Evolutionary conservation across 1,284 basidiomycete genomes (phyloP), one percentile per base, ranked within the genome.

Genomic region (Pseudozyma sp.): DNA sequence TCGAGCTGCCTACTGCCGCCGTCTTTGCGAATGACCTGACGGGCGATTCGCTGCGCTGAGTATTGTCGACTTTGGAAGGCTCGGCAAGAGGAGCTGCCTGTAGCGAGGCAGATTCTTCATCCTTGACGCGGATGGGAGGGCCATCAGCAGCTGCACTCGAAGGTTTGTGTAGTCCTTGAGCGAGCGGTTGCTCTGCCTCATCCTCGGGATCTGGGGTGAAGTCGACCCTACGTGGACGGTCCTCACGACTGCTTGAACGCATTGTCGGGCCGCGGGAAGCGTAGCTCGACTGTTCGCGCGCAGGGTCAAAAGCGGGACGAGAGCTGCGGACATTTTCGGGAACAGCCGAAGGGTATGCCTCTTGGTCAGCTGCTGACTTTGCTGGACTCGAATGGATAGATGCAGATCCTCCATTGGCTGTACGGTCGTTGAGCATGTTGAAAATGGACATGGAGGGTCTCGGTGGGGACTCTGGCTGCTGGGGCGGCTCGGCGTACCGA

Each of bases 391-490:
- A 61, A 25, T 66, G 66, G 16, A 62, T 18, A 0, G 72, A 70
- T 2, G 21, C 55, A 13, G 58, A 43, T 16, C 52, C 50, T 6
- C 60, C 69, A 42, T 71, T 71, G n/a, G 74, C 52, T 18, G 70
- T 39, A 5, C 66, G 62, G 34, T 76, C 74, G 55, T 76, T 76
- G 59, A 76, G 74, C 74, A 76, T 76, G 59, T 68, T 72, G 55
- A 67, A 72, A 51, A 76, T 76, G 39, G 74, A 72, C 74, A 76
- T 76, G 50, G 70, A 72, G 0, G 65, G 72, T 59, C 70, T 55
- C 6, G 69, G 65, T 18, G 76, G 72, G 42, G 72, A 70, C 16
- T 74, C 62, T 16, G 62, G 52, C 6, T 59, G 52, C n/a, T 61
- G 59, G n/a, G 18, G 3, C 19, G 72, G 50, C 34, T 72, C 59